These are phyloP conservation scores for Penicillium macrosclerotiorum DNA, from an alignment of 495 filamentous ascomycete genomes.

Conservation along the genomic window DNA sequence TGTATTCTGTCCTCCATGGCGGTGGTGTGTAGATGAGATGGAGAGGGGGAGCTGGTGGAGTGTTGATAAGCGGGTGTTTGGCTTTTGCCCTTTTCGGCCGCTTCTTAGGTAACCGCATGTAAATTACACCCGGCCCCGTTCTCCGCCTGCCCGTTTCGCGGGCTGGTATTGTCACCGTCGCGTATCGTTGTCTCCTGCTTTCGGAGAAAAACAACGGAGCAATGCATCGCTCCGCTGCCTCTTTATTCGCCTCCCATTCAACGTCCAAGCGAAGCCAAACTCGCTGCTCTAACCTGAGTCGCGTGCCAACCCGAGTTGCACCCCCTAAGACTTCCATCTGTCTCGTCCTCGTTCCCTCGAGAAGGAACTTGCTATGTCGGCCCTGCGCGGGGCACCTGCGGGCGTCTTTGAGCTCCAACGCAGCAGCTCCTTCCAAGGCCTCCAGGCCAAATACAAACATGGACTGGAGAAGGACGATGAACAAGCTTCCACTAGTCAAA, in stretches of 20 bases:
- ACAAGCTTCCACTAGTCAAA: slow-evolving; percentile 24
- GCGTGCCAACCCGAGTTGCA: not conserved
- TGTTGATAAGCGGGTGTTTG: slow-evolving; percentile 30
- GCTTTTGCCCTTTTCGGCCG: slow-evolving; percentile 27
- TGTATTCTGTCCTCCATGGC: slow-evolving; percentile 72
- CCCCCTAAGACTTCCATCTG: not conserved
- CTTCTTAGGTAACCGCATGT: slow-evolving; percentile 12
- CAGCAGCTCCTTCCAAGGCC: slow-evolving; percentile 13
- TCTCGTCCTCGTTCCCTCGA: not conserved
- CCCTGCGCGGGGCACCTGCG: slow-evolving; percentile 21
- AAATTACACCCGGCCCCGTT: slow-evolving; percentile 6
- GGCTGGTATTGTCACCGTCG: slow-evolving; percentile 1
- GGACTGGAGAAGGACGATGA: slow-evolving; percentile 30
- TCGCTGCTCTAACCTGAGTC: not conserved
- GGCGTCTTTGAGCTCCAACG: slow-evolving; percentile 26
- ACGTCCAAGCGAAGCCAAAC: too few relatives aligned
- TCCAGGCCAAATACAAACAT: slow-evolving; percentile 19
- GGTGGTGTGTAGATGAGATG: slow-evolving; percentile 16
- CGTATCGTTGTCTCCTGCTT: slow-evolving; percentile 9
- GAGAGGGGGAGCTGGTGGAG: slow-evolving; percentile 15
- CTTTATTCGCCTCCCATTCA: too few relatives aligned
- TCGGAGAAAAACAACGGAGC: slow-evolving; percentile 20
- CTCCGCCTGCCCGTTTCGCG: slow-evolving; percentile 1
- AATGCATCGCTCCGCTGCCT: too few relatives aligned
- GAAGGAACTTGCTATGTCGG: slow-evolving; percentile 24